These are phyloP conservation scores for Malassezia arunalokei DNA, from an alignment of 1,284 basidiomycete genomes.

Conservation along the genomic window DNA sequence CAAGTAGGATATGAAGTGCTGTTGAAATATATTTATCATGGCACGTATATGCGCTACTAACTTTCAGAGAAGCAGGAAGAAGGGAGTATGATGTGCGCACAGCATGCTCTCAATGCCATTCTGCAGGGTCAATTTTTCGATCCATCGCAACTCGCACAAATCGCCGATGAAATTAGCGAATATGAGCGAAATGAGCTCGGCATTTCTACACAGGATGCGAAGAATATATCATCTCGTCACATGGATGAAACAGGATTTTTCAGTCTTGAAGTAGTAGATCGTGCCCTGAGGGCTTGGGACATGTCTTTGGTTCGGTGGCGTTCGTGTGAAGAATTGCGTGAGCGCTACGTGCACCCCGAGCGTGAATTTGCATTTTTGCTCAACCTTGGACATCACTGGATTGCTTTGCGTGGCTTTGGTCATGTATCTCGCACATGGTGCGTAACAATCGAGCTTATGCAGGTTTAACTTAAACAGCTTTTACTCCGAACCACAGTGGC, in stretches of 20 bases:
- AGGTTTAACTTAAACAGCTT: constrained; percentile 44
- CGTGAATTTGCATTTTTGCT: constrained; percentile 38
- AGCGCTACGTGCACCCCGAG: constrained; percentile 21
- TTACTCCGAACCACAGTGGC: constrained; percentile 28
- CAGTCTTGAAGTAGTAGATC: constrained; percentile 33
- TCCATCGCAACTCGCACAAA: constrained; percentile 34
- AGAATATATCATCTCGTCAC: constrained; percentile 20
- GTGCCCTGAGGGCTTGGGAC: constrained; percentile 25
- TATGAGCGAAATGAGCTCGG: constrained; percentile 27
- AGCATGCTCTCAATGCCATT: constrained; percentile 39
- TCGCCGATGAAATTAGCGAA: constrained; percentile 25
- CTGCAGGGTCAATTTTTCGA: constrained; percentile 42
- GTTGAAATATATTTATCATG: constrained; percentile 10
- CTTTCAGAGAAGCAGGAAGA: constrained; percentile 29
- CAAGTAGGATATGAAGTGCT: not conserved
- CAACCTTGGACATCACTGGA: constrained; percentile 42
- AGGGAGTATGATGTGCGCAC: constrained; percentile 44
- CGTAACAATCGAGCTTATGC: not conserved
- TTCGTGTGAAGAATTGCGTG: not conserved
- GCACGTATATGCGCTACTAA: not conserved
- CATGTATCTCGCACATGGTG: constrained; percentile 6
- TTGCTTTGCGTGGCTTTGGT: constrained; percentile 38
- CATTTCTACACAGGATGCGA: constrained; percentile 18
- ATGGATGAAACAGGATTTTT: constrained; percentile 45
- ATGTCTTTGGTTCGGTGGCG: constrained; percentile 18